Percentiles rank a stretch among this genome's conserved stretches.
These are phyloP conservation scores for Termitomyces sp. DNA, from an alignment of 768 basidiomycete genomes.

Conservation along the genomic window DNA sequence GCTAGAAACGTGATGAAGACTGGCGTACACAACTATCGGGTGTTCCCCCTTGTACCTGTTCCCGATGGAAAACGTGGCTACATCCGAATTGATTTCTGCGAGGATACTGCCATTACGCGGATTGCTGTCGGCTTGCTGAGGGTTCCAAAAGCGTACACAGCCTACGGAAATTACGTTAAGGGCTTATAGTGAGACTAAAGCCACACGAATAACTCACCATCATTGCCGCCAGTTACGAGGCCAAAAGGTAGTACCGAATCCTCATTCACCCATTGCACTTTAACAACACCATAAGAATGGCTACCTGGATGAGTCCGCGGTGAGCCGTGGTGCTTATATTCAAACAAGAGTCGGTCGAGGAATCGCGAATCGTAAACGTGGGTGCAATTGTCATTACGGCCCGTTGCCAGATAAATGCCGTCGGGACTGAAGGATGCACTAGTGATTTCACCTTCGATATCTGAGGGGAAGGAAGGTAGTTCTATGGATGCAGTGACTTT, in stretches of 20 bases:
- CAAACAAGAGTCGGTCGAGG: slow-evolving; percentile 43
- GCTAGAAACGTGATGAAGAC: neutral
- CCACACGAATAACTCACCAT: slow-evolving; percentile 42
- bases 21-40: slow-evolving; percentile 60
- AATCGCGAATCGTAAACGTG: slow-evolving; percentile 67
- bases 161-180: slow-evolving; percentile 36
- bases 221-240: slow-evolving; percentile 60
- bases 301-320: slow-evolving; percentile 30
- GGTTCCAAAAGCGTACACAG: slow-evolving; percentile 71
- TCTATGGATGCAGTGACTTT: slow-evolving; percentile 27
- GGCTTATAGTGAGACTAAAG: neutral
- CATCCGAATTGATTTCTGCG: slow-evolving; percentile 54
- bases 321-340: slow-evolving; percentile 43
- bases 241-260: slow-evolving; percentile 35
- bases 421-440: slow-evolving; percentile 57
- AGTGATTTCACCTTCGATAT: slow-evolving; percentile 44
- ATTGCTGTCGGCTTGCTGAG: slow-evolving; percentile 36
- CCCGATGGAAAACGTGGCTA: slow-evolving; percentile 59
- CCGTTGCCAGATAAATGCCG: slow-evolving; percentile 57
- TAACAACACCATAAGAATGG: slow-evolving; percentile 48
- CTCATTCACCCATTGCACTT: slow-evolving; percentile 52
- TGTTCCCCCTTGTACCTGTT: slow-evolving; percentile 51
- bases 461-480: slow-evolving; percentile 34
- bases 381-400: slow-evolving; percentile 53
- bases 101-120: slow-evolving; percentile 46